Percentiles rank a stretch among this genome's conserved stretches.
Conservation (phyloP, 208 protist species). For the Acanthamoeba comandoni region DNA sequence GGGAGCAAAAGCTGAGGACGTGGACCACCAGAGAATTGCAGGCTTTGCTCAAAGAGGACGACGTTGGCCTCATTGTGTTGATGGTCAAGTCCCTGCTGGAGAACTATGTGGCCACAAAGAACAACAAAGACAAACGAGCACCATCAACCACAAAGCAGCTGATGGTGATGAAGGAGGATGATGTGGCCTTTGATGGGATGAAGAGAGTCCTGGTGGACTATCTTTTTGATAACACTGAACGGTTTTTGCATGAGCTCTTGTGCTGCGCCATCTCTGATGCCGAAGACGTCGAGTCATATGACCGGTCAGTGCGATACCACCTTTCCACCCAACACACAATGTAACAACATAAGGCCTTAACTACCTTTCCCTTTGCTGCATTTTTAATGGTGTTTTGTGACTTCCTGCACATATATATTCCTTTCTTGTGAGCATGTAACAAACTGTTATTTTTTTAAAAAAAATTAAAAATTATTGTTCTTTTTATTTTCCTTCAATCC, state of each 20-base stretch:
- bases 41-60: conserved; percentile 41
- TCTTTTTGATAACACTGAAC: conserved; percentile 27
- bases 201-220: conserved; percentile 5
- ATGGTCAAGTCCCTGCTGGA: conserved; percentile 19
- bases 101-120: neutral
- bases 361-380: no score
- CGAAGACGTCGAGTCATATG: neutral
- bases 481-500: no score
- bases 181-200: neutral
- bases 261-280: conserved; percentile 8
- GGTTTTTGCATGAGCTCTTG: conserved; percentile 58
- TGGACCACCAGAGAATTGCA: conserved; percentile 33
- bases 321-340: no score
- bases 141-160: neutral
- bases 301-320: conserved; percentile 21
- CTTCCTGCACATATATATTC: no score
- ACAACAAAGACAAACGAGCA: neutral
- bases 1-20: conserved; percentile 39
- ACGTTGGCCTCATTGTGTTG: conserved; percentile 32
- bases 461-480: no score
- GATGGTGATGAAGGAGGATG: neutral
- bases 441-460: no score
- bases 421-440: no score
- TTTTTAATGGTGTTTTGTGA: no score
- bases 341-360: no score